Evolutionary conservation across 192 early-diverging fungal genomes (phyloP).

Genomic region (Cetraspora pellucida): DNA sequence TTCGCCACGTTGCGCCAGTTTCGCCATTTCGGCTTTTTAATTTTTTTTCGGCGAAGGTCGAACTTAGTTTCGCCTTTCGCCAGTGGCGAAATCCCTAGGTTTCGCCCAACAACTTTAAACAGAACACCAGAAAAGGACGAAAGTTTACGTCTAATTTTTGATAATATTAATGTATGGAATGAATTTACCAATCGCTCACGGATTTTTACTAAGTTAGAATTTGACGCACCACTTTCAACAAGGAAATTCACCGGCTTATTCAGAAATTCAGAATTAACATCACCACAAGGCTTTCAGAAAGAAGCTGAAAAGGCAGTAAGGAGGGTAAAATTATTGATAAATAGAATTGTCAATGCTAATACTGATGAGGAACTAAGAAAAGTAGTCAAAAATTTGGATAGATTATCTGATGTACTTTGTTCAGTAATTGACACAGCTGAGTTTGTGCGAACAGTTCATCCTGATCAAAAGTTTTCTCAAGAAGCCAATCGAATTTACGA

Average conservation of each 20-base stretch:
- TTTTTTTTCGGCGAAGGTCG: too few relatives aligned
- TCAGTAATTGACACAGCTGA: slow-evolving; percentile 91
- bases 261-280: slow-evolving; percentile 18
- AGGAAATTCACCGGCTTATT: slow-evolving; percentile 28
- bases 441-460: slow-evolving; percentile 90
- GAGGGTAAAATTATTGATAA: slow-evolving; percentile 44
- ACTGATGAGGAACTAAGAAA: slow-evolving; percentile 60
- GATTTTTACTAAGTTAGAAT: not conserved
- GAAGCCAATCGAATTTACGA: slow-evolving; percentile 80
- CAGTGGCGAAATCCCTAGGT: too few relatives aligned
- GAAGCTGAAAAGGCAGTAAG: slow-evolving; percentile 28
- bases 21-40: too few relatives aligned
- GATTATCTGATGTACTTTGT: slow-evolving; percentile 86
- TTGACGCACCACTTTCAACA: not conserved
- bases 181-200: too few relatives aligned
- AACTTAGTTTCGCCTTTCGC: too few relatives aligned
- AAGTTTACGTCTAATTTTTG: too few relatives aligned
- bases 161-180: too few relatives aligned
- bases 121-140: too few relatives aligned
- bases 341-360: slow-evolving; percentile 55
- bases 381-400: slow-evolving; percentile 87
- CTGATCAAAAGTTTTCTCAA: slow-evolving; percentile 66
- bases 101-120: too few relatives aligned
- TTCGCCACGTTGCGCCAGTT: too few relatives aligned
- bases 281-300: slow-evolving; percentile 14